Conservation (phyloP, 2,329 filamentous ascomycete genomes). For the Curvularia hawaiiensis region DNA sequence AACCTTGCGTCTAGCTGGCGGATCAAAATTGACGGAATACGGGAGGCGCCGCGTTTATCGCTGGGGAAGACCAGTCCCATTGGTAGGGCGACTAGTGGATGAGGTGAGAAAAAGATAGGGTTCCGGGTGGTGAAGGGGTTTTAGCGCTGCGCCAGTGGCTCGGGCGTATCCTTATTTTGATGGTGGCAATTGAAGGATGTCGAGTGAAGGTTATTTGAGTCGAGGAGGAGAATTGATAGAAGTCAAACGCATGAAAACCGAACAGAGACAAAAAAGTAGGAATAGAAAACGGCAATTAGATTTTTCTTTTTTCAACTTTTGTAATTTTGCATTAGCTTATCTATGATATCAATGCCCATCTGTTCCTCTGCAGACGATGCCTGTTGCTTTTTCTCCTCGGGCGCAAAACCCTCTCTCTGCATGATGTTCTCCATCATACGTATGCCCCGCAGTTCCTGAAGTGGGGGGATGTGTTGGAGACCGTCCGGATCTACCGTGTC, state of each 20-base stretch:
- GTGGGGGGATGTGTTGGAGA: conserved; percentile 46
- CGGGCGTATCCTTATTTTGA: not conserved
- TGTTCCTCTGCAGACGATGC: conserved; percentile 35
- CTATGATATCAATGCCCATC: conserved; percentile 41
- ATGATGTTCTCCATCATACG: conserved; percentile 45
- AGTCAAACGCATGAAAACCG: not conserved
- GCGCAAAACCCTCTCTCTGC: conserved; percentile 22
- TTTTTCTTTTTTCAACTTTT: conserved; percentile 15
- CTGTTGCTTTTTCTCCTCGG: conserved; percentile 12
- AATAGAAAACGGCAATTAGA: not conserved
- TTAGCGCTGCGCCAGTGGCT: not conserved
- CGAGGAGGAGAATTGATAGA: too few species aligned
- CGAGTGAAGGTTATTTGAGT: too few species aligned
- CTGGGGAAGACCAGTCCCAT: not conserved
- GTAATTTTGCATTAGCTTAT: conserved; percentile 40
- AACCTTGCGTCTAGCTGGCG: too few species aligned
- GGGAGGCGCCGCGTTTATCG: not conserved
- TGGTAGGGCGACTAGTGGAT: not conserved
- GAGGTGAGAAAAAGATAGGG: not conserved
- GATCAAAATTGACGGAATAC: too few species aligned
- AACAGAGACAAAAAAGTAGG: not conserved
- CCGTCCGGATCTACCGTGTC: conserved; percentile 44
- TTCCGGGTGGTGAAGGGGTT: not conserved
- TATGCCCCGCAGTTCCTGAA: conserved; percentile 46
- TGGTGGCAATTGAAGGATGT: too few species aligned